These are phyloP conservation scores for Protea cynaroides DNA, from an alignment of 164 flowering plant species.

Conservation along the genomic window DNA sequence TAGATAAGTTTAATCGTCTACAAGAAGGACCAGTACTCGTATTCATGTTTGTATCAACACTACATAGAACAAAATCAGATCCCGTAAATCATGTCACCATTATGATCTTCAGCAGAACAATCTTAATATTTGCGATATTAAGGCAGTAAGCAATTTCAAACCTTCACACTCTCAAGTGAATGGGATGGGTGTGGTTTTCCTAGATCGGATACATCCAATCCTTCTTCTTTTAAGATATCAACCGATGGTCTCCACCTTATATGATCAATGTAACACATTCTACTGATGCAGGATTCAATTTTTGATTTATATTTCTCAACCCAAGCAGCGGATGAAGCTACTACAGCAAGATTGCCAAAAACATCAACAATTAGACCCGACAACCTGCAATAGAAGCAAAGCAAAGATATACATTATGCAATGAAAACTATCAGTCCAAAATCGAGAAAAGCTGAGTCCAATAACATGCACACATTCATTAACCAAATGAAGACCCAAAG, in stretches of 20 bases:
- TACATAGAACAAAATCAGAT: no score
- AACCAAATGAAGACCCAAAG: no score
- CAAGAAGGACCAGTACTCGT: no score
- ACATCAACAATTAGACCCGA: constrained; percentile 91
- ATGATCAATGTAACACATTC: constrained; percentile 43
- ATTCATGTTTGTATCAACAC: no score
- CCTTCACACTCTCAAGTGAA: constrained; percentile 55
- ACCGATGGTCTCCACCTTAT: constrained; percentile 79
- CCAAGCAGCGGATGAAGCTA: constrained; percentile 99
- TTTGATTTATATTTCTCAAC: constrained; percentile 84
- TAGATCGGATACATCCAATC: constrained; percentile 43
- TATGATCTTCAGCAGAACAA: no score
- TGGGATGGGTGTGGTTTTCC: constrained; percentile 25
- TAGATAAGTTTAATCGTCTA: no score
- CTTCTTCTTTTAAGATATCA: constrained; percentile 91
- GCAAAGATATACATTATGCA: no score
- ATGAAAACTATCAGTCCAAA: no score
- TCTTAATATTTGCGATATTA: no score
- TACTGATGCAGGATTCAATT: constrained; percentile 49
- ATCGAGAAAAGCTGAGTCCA: no score
- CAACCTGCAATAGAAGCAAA: constrained; percentile 41
- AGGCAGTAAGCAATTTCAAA: constrained; percentile 16
- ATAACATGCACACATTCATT: no score
- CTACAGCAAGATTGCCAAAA: constrained; percentile 79
- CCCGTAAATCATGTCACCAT: no score